phyloP scores from a whole-genome alignment of 306 rosid genomes.

The Vachellia pachyceras region DNA sequence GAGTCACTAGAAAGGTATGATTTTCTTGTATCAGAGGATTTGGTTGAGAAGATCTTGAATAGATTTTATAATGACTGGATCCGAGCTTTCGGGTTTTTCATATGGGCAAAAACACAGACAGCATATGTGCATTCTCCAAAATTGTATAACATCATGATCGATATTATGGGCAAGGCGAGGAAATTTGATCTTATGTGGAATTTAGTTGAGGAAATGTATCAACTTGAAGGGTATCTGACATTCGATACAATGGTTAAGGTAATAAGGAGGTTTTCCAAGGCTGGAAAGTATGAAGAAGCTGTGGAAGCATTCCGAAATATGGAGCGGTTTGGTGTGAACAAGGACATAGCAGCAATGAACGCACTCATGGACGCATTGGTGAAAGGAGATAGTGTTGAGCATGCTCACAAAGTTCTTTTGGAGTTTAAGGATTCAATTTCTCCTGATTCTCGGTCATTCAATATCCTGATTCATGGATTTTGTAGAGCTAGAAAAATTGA shows the following conservation, averaged over 20 bases:
- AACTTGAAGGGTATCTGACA: slow-evolving; percentile 52
- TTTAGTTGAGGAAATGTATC: slow-evolving; percentile 67
- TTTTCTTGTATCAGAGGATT: slow-evolving; percentile 45
- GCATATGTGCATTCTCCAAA: slow-evolving; percentile 66
- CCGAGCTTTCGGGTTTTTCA: slow-evolving; percentile 70
- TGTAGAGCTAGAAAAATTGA: slow-evolving; percentile 67
- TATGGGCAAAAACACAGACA: slow-evolving; percentile 77
- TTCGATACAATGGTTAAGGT: slow-evolving; percentile 65
- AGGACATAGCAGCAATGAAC: slow-evolving; percentile 58
- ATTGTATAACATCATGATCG: slow-evolving; percentile 62
- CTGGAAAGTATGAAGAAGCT: slow-evolving; percentile 58
- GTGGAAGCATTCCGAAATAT: slow-evolving; percentile 57
- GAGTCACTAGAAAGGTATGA: slow-evolving; percentile 47
- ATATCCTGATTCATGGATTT: slow-evolving; percentile 82
- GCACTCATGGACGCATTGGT: slow-evolving; percentile 70
- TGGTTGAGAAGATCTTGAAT: slow-evolving; percentile 63
- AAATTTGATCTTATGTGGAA: slow-evolving; percentile 66
- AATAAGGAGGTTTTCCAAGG: slow-evolving; percentile 67
- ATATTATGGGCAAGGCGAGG: slow-evolving; percentile 62
- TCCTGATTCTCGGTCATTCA: slow-evolving; percentile 52
- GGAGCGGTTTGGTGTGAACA: slow-evolving; percentile 52
- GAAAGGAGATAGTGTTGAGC: slow-evolving; percentile 68
- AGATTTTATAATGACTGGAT: slow-evolving; percentile 72
- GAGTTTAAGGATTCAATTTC: slow-evolving; percentile 62
- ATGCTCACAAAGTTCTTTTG: slow-evolving; percentile 57